Percentiles rank a stretch among this genome's conserved stretches.
Conservation (phyloP, 2,329 filamentous ascomycete genomes). For the Aotearoamyces nothofagi region DNA sequence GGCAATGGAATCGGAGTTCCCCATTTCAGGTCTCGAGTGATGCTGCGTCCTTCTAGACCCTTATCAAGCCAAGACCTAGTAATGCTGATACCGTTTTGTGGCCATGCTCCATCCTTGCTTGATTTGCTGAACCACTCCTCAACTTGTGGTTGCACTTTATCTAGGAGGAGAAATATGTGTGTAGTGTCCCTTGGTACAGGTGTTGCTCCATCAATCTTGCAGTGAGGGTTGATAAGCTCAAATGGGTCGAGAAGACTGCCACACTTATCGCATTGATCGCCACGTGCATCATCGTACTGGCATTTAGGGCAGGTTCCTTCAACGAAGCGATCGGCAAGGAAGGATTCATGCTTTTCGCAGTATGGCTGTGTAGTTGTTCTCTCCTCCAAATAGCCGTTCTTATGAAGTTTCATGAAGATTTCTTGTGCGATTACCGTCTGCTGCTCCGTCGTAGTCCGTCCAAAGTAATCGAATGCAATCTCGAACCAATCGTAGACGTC, state of each 20-base stretch:
- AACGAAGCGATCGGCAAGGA: constrained; percentile 76
- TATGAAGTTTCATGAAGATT: constrained; percentile 75
- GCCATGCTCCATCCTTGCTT: constrained; percentile 63
- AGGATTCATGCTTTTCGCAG: constrained; percentile 63
- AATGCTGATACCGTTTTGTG: constrained; percentile 58
- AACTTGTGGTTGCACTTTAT: constrained; percentile 66
- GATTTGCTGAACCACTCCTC: constrained; percentile 64
- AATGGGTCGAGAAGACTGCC: constrained; percentile 43
- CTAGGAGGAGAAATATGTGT: constrained; percentile 78
- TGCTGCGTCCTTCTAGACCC: constrained; percentile 73
- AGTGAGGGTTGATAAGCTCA: constrained; percentile 66
- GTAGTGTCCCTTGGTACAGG: constrained; percentile 73
- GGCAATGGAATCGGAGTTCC: not conserved
- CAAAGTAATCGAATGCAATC: constrained; percentile 89
- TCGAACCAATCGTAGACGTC: constrained; percentile 95
- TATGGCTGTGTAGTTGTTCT: constrained; percentile 79
- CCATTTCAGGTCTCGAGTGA: constrained; percentile 55
- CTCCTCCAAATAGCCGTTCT: constrained; percentile 82
- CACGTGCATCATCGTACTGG: constrained; percentile 53
- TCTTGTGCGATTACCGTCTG: constrained; percentile 90
- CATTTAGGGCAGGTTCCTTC: constrained; percentile 69
- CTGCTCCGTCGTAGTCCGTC: constrained; percentile 73
- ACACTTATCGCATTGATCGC: constrained; percentile 64
- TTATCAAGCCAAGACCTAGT: constrained; percentile 71
- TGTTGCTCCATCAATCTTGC: constrained; percentile 77